Evolutionary conservation across 495 filamentous ascomycete genomes (phyloP).

Genomic region (Hypoxylon fragiforme): DNA sequence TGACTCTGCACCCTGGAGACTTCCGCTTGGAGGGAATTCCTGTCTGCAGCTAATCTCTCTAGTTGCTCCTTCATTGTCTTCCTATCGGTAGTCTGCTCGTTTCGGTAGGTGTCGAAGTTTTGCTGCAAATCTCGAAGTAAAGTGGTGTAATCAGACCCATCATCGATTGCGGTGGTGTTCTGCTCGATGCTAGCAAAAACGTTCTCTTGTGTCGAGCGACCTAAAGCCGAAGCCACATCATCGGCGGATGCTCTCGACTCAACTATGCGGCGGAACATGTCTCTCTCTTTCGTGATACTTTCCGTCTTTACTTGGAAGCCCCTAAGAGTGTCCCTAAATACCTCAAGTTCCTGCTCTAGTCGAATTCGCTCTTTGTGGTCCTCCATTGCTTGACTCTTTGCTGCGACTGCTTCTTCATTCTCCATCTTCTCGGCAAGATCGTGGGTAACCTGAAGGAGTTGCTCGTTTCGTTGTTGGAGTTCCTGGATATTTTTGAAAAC

Average conservation of each 20-base stretch:
- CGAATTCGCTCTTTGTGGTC: slow-evolving; percentile 74
- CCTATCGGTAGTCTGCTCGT: slow-evolving; percentile 78
- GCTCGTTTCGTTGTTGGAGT: slow-evolving; percentile 85
- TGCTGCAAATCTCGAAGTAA: slow-evolving; percentile 81
- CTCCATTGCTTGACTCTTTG: slow-evolving; percentile 67
- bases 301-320: slow-evolving; percentile 77
- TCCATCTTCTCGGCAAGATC: slow-evolving; percentile 89
- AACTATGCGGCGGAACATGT: slow-evolving; percentile 95
- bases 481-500: slow-evolving; percentile 83
- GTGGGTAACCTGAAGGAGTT: slow-evolving; percentile 76
- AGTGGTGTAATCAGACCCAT: slow-evolving; percentile 64
- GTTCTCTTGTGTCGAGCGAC: slow-evolving; percentile 60
- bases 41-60: slow-evolving; percentile 78
- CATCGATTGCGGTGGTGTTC: slow-evolving; percentile 43
- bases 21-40: slow-evolving; percentile 78
- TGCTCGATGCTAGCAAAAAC: slow-evolving; percentile 57
- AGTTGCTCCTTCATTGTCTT: slow-evolving; percentile 82
- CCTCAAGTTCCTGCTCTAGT: slow-evolving; percentile 64
- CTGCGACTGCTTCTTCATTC: slow-evolving; percentile 76
- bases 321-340: slow-evolving; percentile 69
- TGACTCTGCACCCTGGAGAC: slow-evolving; percentile 76
- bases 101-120: slow-evolving; percentile 87
- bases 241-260: slow-evolving; percentile 64
- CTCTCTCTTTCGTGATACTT: slow-evolving; percentile 91
- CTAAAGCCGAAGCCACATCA: slow-evolving; percentile 67